These are phyloP conservation scores for Penicillium griseofulvum DNA, from an alignment of 2,329 filamentous ascomycete genomes.

Conservation along the genomic window DNA sequence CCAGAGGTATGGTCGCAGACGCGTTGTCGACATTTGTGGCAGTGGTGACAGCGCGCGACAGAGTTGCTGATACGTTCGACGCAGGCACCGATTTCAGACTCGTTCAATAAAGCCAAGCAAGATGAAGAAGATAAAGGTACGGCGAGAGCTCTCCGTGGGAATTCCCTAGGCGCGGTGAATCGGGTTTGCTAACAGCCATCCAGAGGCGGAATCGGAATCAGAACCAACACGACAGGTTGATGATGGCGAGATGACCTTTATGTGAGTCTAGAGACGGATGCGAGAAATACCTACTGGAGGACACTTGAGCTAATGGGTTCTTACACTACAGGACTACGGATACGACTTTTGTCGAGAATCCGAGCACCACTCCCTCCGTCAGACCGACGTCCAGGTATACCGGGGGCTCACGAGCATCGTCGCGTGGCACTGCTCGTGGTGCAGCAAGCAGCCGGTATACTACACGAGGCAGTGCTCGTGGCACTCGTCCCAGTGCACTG, in stretches of 20 bases:
- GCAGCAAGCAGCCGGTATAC: conserved; percentile 34
- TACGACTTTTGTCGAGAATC: conserved; percentile 86
- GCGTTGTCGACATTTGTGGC: not conserved
- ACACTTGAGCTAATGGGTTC: not conserved
- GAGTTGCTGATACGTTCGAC: not conserved
- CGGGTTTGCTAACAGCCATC: conserved; percentile 11
- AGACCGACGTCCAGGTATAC: conserved; percentile 43
- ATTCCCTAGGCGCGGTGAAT: not conserved
- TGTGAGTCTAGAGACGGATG: conserved; percentile 53
- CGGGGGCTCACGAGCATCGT: conserved; percentile 23
- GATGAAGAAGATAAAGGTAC: conserved; percentile 52
- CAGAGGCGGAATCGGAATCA: conserved; percentile 35
- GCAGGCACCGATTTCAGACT: conserved; percentile 78
- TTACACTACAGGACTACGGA: conserved; percentile 70
- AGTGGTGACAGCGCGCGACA: not conserved
- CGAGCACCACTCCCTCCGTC: conserved; percentile 45
- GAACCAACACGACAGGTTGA: conserved; percentile 37
- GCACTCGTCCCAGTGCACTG: conserved; percentile 37
- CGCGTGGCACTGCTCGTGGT: conserved; percentile 27
- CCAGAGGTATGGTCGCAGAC: conserved; percentile 64
- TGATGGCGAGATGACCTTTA: conserved; percentile 76
- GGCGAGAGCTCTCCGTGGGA: not conserved
- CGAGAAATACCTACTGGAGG: not conserved
- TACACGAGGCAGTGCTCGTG: conserved; percentile 35
- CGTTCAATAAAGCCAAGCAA: conserved; percentile 67